Evolutionary conservation across 2,329 filamentous ascomycete genomes (phyloP).

Genomic region (Sordariomycetes sp.): DNA sequence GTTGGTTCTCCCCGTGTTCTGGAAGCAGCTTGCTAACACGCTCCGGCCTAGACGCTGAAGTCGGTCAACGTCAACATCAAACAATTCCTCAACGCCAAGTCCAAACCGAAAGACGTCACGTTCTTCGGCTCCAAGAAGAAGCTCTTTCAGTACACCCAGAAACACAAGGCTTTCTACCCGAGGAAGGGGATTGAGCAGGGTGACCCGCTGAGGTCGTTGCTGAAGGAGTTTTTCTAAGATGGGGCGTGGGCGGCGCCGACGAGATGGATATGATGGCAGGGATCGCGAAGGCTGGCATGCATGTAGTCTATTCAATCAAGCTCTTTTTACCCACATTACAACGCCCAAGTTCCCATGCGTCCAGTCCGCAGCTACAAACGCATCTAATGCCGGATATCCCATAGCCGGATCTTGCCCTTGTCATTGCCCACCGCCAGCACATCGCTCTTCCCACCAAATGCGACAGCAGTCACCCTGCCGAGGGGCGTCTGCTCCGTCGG

Average conservation of each 20-base stretch:
- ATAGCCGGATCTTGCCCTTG: constrained; percentile 74
- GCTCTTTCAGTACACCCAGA: constrained; percentile 24
- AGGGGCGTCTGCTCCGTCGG: constrained; percentile 83
- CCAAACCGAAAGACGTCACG: constrained; percentile 13
- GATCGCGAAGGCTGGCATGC: too few species aligned
- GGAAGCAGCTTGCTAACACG: background rate
- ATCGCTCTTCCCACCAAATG: constrained; percentile 55
- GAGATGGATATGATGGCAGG: background rate
- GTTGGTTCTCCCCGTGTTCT: background rate
- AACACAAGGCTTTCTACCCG: constrained; percentile 29
- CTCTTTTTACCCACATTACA: background rate
- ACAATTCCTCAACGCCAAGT: constrained; percentile 31
- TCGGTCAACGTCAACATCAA: constrained; percentile 34
- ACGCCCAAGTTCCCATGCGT: background rate
- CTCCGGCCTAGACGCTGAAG: constrained; percentile 14
- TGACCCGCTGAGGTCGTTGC: constrained; percentile 25
- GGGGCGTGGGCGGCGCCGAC: background rate
- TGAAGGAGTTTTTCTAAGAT: constrained; percentile 18
- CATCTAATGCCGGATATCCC: constrained; percentile 54
- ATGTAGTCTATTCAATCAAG: background rate
- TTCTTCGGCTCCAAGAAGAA: constrained; percentile 19
- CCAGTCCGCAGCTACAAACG: background rate
- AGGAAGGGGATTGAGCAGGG: constrained; percentile 27
- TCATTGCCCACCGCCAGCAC: constrained; percentile 83
- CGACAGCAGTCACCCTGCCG: constrained; percentile 68